A percentile compares a stretch with the other conserved stretches of the same genome.
Conservation (phyloP, 768 basidiomycete species). For the Favolaschia claudopus region DNA sequence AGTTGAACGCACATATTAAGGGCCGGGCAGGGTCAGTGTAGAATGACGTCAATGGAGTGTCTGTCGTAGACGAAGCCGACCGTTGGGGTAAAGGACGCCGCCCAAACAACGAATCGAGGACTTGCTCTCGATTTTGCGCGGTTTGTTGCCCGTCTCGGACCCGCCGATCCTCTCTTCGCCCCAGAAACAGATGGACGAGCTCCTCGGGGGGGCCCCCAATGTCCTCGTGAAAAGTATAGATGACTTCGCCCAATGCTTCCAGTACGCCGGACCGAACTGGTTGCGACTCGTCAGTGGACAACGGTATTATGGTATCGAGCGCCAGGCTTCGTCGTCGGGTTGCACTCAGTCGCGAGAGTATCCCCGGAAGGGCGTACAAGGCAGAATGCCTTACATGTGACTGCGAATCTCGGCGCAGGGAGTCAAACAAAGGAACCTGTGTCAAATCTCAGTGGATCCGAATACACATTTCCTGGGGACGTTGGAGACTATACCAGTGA, state of each 20-base stretch:
- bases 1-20: conserved; percentile 87
- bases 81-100: conserved; percentile 4
- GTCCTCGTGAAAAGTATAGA: conserved; percentile 79
- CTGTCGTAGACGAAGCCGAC: neutral
- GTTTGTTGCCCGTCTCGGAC: conserved; percentile 48
- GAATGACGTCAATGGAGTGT: conserved; percentile 49
- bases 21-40: conserved; percentile 75
- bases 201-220: conserved; percentile 74
- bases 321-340: conserved; percentile 68
- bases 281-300: conserved; percentile 68
- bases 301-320: conserved; percentile 65
- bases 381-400: conserved; percentile 91
- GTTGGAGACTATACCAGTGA: conserved; percentile 60
- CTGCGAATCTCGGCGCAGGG: conserved; percentile 68
- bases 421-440: conserved; percentile 79
- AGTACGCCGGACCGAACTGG: conserved; percentile 82
- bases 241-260: conserved; percentile 89
- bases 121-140: conserved; percentile 21
- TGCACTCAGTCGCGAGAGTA: conserved; percentile 71
- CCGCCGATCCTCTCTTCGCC: conserved; percentile 53
- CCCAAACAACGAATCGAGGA: conserved; percentile 24
- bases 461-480: neutral
- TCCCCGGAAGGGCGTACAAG: conserved; percentile 83
- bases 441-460: conserved; percentile 1
- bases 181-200: conserved; percentile 81